Conservation (phyloP, 108 stramenopile genomes). For the Schizochytrium sp. region DNA sequence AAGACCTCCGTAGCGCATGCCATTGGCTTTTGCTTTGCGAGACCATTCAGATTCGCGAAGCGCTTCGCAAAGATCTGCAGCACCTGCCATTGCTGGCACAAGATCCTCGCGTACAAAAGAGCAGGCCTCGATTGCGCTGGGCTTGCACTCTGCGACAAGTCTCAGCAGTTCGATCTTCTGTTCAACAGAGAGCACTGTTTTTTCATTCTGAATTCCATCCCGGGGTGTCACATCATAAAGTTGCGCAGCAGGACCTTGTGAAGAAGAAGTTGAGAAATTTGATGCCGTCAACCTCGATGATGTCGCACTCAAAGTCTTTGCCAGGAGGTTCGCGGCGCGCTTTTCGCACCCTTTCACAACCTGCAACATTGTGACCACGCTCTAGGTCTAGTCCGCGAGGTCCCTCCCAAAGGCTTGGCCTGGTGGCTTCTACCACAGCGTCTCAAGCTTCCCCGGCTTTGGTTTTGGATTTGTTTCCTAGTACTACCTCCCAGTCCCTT, state of each 20-base stretch:
- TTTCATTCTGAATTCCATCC: slow-evolving; percentile 56
- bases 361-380: too few species aligned
- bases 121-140: slow-evolving; percentile 39
- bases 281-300: too few species aligned
- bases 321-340: too few species aligned
- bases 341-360: too few species aligned
- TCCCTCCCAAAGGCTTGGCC: too few species aligned
- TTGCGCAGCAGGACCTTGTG: neutral
- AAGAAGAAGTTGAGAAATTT: too few species aligned
- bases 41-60: slow-evolving; percentile 27
- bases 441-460: too few species aligned
- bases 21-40: neutral
- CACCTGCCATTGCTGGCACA: slow-evolving; percentile 58
- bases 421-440: too few species aligned
- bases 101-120: slow-evolving; percentile 53
- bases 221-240: slow-evolving; percentile 53
- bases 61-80: slow-evolving; percentile 19
- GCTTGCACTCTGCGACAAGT: neutral
- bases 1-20: slow-evolving; percentile 32
- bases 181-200: slow-evolving; percentile 19
- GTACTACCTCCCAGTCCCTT: too few species aligned
- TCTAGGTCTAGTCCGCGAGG: too few species aligned
- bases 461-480: too few species aligned
- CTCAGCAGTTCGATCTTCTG: slow-evolving; percentile 13
- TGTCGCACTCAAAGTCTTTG: too few species aligned